A percentile compares a stretch with the other conserved stretches of the same genome.
Conservation (phyloP, 2,329 filamentous ascomycete genomes). For the Cryphonectria japonica region DNA sequence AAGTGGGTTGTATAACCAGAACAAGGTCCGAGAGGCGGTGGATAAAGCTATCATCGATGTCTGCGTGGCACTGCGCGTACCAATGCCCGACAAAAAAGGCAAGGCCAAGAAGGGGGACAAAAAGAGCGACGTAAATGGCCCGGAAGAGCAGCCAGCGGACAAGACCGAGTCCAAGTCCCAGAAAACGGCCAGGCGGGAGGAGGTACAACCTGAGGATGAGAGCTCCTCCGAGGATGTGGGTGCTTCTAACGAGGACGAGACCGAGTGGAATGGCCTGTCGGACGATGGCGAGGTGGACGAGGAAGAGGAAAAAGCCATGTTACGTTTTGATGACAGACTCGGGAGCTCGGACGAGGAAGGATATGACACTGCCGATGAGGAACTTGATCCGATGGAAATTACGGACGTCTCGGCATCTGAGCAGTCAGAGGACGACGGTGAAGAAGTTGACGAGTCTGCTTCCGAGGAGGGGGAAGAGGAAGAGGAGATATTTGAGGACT, state of each 20-base stretch:
- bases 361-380: slow-evolving; percentile 30
- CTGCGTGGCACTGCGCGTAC: slow-evolving; percentile 53
- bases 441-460: slow-evolving; percentile 34
- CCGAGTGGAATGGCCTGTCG: slow-evolving; percentile 36
- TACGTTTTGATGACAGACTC: slow-evolving; percentile 25
- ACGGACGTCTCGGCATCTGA: slow-evolving; percentile 32
- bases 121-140: slow-evolving; percentile 34
- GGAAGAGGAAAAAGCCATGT: slow-evolving; percentile 39
- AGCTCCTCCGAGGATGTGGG: slow-evolving; percentile 32
- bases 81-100: slow-evolving; percentile 49
- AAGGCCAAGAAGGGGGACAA: slow-evolving; percentile 40
- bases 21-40: slow-evolving; percentile 53
- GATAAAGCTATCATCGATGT: slow-evolving; percentile 53
- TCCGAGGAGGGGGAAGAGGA: slow-evolving; percentile 26
- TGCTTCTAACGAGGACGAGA: slow-evolving; percentile 41
- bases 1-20: slow-evolving; percentile 58
- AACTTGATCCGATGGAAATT: slow-evolving; percentile 29
- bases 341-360: slow-evolving; percentile 29
- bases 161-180: slow-evolving; percentile 28
- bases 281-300: slow-evolving; percentile 41
- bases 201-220: slow-evolving; percentile 32
- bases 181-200: slow-evolving; percentile 32
- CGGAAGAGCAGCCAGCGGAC: slow-evolving; percentile 38
- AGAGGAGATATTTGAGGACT: slow-evolving; percentile 25
- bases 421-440: slow-evolving; percentile 28